Conservation (phyloP, 1,139 yeast genomes). For the Sugiyamaella paludigena region DNA sequence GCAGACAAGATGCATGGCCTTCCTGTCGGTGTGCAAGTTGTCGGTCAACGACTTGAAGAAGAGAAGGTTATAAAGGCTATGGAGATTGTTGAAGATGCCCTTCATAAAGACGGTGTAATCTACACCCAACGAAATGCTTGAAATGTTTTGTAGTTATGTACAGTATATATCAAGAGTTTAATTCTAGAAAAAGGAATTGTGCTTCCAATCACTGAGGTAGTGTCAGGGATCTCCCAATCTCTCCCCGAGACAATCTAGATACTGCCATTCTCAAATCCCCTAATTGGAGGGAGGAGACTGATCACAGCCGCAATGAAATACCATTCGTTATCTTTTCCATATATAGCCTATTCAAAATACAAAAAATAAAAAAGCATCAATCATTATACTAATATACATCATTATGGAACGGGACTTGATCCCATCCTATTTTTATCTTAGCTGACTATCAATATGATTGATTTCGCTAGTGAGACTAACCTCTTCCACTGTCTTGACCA, state of each 20-base stretch:
- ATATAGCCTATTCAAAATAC: no score
- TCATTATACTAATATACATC: no score
- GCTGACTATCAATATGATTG: constrained; percentile 36
- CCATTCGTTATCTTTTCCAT: no score
- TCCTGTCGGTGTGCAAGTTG: constrained; percentile 65
- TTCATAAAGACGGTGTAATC: constrained; percentile 32
- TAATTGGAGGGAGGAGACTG: no score
- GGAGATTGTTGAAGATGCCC: constrained; percentile 39
- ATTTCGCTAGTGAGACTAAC: constrained; percentile 84
- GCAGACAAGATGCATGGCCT: constrained; percentile 58
- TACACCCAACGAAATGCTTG: constrained; percentile 32
- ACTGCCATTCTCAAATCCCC: no score
- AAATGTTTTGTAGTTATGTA: background rate
- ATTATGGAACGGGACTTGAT: no score
- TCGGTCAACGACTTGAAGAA: constrained; percentile 57
- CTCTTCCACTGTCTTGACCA: constrained; percentile 93
- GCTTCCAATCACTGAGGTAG: no score
- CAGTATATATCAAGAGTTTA: background rate
- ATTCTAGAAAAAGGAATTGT: no score
- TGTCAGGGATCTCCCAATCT: no score
- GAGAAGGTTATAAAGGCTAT: constrained; percentile 54
- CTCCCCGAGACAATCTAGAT: no score
- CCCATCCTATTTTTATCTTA: constrained; percentile 9
- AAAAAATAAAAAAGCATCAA: no score
- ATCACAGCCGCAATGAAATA: no score